Evolutionary conservation across 805 yeast species (phyloP).

Genomic region (Blastobotrys americana): DNA sequence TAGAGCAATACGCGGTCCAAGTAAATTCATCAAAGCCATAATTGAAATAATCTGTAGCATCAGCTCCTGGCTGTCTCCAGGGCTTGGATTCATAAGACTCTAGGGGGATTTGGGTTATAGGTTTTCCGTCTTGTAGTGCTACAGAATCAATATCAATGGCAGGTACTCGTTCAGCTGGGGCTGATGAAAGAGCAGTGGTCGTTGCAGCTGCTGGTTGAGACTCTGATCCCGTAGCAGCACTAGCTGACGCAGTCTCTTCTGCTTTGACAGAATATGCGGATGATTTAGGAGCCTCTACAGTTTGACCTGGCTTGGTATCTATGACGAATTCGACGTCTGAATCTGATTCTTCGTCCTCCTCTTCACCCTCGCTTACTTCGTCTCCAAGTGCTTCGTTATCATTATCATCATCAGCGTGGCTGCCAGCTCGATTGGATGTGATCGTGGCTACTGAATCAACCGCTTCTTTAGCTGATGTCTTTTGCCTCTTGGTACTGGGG

Average conservation of each 20-base stretch:
- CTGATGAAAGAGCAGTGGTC: slow-evolving; percentile 8
- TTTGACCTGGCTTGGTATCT: slow-evolving; percentile 35
- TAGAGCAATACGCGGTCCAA: slow-evolving; percentile 87
- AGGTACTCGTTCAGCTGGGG: slow-evolving; percentile 25
- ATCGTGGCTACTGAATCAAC: slow-evolving; percentile 15
- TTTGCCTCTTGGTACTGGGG: slow-evolving; percentile 29
- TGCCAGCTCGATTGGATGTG: slow-evolving; percentile 18
- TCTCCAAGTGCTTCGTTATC: slow-evolving; percentile 33
- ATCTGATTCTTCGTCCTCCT: slow-evolving; percentile 34
- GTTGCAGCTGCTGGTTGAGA: slow-evolving; percentile 15
- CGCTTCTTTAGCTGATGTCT: slow-evolving; percentile 15
- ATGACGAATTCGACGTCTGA: slow-evolving; percentile 82
- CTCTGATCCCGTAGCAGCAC: slow-evolving; percentile 3
- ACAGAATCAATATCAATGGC: slow-evolving; percentile 63
- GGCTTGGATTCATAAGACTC: slow-evolving; percentile 89
- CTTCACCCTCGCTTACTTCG: slow-evolving; percentile 44
- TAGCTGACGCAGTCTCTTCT: slow-evolving; percentile 9
- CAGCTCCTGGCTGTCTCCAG: slow-evolving; percentile 98
- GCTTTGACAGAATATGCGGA: slow-evolving; percentile 15
- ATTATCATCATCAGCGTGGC: slow-evolving; percentile 21
- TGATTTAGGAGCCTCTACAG: slow-evolving; percentile 25
- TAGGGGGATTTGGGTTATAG: slow-evolving; percentile 71
- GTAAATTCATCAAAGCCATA: slow-evolving; percentile 94
- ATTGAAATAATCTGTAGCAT: slow-evolving; percentile 88
- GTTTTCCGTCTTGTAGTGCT: slow-evolving; percentile 71